phyloP scores from a whole-genome alignment of 2,329 filamentous ascomycete genomes.

The Emydomyces testavorans region DNA sequence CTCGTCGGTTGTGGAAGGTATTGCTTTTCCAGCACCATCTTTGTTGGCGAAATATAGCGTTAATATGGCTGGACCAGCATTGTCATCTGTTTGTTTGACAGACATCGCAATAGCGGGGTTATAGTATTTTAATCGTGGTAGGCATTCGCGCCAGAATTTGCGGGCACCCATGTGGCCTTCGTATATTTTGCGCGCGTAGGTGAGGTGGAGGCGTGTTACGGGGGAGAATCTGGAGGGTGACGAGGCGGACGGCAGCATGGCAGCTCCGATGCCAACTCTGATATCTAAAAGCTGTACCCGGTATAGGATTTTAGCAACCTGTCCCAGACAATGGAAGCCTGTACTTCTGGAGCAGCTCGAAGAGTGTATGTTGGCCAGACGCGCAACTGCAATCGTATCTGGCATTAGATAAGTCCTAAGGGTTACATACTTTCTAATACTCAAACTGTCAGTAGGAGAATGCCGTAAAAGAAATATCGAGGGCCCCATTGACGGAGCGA shows the following conservation, averaged over 20 bases:
- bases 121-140: conserved; percentile 85
- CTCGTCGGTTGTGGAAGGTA: conserved; percentile 19
- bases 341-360: neutral
- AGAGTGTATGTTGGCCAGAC: no score
- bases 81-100: conserved; percentile 55
- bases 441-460: neutral
- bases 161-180: conserved; percentile 42
- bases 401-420: conserved; percentile 3
- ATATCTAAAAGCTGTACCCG: conserved; percentile 33
- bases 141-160: conserved; percentile 75
- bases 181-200: conserved; percentile 36
- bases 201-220: conserved; percentile 35
- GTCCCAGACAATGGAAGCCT: neutral
- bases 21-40: conserved; percentile 17
- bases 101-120: conserved; percentile 79
- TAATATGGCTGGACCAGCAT: conserved; percentile 33
- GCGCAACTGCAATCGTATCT: neutral
- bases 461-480: conserved; percentile 13
- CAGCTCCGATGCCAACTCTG: conserved; percentile 71
- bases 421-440: conserved; percentile 8
- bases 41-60: conserved; percentile 34
- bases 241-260: conserved; percentile 51
- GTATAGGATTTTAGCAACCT: neutral
- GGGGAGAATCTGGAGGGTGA: conserved; percentile 27
- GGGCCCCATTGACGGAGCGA: conserved; percentile 4